These are phyloP conservation scores for Fonsecaea nubica DNA, from an alignment of 2,329 filamentous ascomycete species.

Conservation along the genomic window DNA sequence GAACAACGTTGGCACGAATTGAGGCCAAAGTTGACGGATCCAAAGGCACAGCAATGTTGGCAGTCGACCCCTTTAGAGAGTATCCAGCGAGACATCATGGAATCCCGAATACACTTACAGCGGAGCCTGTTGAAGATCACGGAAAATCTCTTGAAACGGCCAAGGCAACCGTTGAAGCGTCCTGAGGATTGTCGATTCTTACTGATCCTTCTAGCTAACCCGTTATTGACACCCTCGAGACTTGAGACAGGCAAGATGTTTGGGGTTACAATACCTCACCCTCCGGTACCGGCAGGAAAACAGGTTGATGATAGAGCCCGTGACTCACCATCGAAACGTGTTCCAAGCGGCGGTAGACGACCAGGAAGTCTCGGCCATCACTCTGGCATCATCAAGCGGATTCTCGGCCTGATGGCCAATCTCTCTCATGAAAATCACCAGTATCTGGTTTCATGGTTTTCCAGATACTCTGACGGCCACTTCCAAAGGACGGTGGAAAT, in stretches of 20 bases:
- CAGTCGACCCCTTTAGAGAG: constrained; percentile 49
- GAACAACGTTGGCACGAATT: constrained; percentile 64
- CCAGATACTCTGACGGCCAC: constrained; percentile 69
- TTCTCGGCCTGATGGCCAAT: constrained; percentile 80
- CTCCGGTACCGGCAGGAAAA: constrained; percentile 16
- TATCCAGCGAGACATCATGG: constrained; percentile 56
- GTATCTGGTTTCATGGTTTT: constrained; percentile 78
- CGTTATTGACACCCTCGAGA: constrained; percentile 61
- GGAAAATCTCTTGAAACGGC: constrained; percentile 80
- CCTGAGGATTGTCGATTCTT: constrained; percentile 78
- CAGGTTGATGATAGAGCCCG: constrained; percentile 30
- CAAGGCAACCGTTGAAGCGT: constrained; percentile 70
- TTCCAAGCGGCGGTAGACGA: constrained; percentile 37
- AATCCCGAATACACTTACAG: constrained; percentile 73
- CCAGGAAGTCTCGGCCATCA: constrained; percentile 67
- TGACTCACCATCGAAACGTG: constrained; percentile 34
- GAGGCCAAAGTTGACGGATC: constrained; percentile 44
- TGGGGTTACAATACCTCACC: constrained; percentile 18
- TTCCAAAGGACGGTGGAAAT: constrained; percentile 79
- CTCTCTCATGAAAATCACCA: constrained; percentile 76
- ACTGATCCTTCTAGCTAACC: constrained; percentile 79
- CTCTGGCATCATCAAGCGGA: constrained; percentile 82
- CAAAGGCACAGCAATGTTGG: constrained; percentile 43
- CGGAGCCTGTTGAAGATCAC: constrained; percentile 76
- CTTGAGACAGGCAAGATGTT: constrained; percentile 32